Conservation (phyloP, 805 yeast genomes). For the Kazachstania martiniae region DNA sequence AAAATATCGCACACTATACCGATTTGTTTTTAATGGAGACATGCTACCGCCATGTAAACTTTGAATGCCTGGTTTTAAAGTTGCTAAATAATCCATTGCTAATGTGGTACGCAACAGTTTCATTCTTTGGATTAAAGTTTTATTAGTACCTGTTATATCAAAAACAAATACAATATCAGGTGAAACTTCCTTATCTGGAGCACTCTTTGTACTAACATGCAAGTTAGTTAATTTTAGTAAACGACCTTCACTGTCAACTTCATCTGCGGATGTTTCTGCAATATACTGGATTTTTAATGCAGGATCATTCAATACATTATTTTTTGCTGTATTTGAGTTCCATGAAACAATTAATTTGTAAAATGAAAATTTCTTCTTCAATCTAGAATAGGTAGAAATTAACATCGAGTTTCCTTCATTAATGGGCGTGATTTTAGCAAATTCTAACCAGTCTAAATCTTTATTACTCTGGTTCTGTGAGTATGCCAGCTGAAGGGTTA, state of each 20-base stretch:
- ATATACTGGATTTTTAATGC: constrained; percentile 19
- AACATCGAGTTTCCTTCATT: constrained; percentile 24
- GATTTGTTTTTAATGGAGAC: constrained; percentile 10
- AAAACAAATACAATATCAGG: constrained; percentile 24
- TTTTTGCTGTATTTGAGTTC: constrained; percentile 19
- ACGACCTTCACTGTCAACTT: constrained; percentile 15
- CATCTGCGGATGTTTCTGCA: constrained; percentile 15
- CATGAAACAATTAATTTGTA: constrained; percentile 25
- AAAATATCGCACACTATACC: constrained; percentile 10
- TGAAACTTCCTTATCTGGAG: constrained; percentile 18
- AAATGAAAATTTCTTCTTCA: constrained; percentile 18
- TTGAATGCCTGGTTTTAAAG: constrained; percentile 7
- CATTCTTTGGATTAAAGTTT: constrained; percentile 19
- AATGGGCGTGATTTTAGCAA: constrained; percentile 25
- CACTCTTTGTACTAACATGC: constrained; percentile 20
- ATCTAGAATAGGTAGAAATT: constrained; percentile 20
- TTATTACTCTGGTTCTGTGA: constrained; percentile 14
- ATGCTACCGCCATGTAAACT: constrained; percentile 3
- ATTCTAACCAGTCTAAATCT: constrained; percentile 25
- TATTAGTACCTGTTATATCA: constrained; percentile 13
- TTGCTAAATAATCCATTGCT: constrained; percentile 14
- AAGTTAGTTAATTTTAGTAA: constrained; percentile 15
- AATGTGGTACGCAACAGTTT: constrained; percentile 13
- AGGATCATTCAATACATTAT: constrained; percentile 22
- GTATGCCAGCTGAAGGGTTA: constrained; percentile 20